Conservation (phyloP, 768 basidiomycete species). For the Hygrocybe coccinea region DNA sequence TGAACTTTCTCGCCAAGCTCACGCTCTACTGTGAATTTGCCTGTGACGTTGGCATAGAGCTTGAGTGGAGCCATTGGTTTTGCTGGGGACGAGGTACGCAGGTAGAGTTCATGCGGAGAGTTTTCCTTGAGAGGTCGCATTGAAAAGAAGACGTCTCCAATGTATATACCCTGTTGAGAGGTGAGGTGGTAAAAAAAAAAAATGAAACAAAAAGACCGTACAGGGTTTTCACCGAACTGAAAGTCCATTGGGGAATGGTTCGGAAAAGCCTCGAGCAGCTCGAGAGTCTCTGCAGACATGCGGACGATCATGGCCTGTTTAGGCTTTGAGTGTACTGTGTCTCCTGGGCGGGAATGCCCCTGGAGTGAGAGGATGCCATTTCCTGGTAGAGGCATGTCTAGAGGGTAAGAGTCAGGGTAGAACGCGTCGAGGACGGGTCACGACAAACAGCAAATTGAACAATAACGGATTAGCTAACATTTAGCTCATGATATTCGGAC, state of each 20-base stretch:
- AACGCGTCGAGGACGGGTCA: no score
- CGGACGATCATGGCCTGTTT: constrained; percentile 75
- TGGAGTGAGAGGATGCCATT: constrained; percentile 53
- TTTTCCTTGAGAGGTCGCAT: constrained; percentile 52
- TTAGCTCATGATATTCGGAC: no score
- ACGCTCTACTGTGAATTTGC: constrained; percentile 63
- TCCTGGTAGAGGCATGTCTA: constrained; percentile 62
- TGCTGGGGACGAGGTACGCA: constrained; percentile 52
- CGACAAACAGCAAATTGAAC: no score
- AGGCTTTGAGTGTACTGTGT: constrained; percentile 51
- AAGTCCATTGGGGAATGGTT: constrained; percentile 48
- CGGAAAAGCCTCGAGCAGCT: constrained; percentile 54
- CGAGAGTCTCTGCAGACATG: constrained; percentile 66
- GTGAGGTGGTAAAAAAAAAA: neutral
- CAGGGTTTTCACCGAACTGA: constrained; percentile 57
- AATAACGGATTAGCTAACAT: no score
- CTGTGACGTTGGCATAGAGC: constrained; percentile 68
- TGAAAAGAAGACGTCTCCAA: constrained; percentile 61
- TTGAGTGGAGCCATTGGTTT: constrained; percentile 65
- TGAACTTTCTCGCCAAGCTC: constrained; percentile 48
- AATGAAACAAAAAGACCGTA: constrained; percentile 31
- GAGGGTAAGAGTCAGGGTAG: no score
- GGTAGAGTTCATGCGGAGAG: constrained; percentile 65
- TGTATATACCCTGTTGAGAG: constrained; percentile 53
- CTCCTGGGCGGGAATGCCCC: constrained; percentile 52